These are phyloP conservation scores for Mucor velutinosus DNA, from an alignment of 371 early-diverging fungal species.

Conservation along the genomic window DNA sequence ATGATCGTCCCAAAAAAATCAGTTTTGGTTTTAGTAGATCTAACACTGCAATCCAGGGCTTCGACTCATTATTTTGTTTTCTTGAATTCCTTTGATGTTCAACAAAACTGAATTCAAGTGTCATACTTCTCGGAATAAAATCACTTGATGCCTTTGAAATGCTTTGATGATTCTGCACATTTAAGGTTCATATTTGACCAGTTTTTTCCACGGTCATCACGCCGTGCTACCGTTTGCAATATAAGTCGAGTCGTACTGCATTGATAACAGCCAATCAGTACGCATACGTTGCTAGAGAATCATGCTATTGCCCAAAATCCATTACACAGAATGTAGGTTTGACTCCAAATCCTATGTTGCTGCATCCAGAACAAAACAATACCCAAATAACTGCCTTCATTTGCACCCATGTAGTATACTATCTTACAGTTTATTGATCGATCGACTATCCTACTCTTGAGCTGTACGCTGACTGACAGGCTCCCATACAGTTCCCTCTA, in stretches of 20 bases:
- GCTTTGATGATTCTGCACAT: background rate
- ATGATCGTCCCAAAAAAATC: background rate
- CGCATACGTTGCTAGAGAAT: background rate
- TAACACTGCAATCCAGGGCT: background rate
- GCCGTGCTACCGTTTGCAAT: background rate
- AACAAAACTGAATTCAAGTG: background rate
- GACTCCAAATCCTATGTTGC: background rate
- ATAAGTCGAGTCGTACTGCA: background rate
- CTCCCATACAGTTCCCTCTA: conserved; percentile 71
- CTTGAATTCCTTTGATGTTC: background rate
- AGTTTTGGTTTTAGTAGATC: too few relatives aligned
- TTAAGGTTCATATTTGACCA: background rate
- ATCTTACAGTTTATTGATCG: background rate
- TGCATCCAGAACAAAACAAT: background rate
- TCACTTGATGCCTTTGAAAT: background rate
- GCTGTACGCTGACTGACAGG: conserved; percentile 8
- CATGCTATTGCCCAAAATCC: background rate
- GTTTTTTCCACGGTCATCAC: background rate
- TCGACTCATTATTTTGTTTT: too few relatives aligned
- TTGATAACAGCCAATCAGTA: background rate
- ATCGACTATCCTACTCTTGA: background rate
- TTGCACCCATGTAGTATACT: background rate
- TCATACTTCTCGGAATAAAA: background rate
- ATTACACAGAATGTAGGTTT: background rate
- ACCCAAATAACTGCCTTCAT: background rate